Evolutionary conservation across 306 rosid genomes (phyloP).

Genomic region (Lotus japonicus): DNA sequence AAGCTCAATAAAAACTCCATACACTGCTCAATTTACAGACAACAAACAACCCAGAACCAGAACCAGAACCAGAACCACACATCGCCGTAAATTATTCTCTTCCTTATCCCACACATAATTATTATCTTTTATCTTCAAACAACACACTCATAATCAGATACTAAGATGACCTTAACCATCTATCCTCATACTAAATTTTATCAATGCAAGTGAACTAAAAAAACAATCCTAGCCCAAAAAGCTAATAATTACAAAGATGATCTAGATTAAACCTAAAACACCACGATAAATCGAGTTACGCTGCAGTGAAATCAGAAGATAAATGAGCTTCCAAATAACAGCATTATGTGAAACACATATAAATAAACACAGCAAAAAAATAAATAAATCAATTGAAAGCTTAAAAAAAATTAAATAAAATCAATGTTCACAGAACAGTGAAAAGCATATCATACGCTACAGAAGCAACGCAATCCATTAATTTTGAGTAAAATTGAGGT

Average conservation of each 20-base stretch:
- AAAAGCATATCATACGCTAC: neutral
- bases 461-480: neutral
- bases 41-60: neutral
- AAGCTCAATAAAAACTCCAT: neutral
- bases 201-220: neutral
- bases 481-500: slow-evolving; percentile 7
- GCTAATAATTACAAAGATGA: neutral
- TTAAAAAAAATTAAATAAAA: neutral
- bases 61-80: neutral
- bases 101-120: neutral
- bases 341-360: neutral
- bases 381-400: neutral
- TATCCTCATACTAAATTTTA: neutral
- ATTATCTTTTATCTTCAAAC: neutral
- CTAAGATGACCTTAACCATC: neutral
- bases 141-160: neutral
- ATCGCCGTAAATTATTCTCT: neutral
- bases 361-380: neutral
- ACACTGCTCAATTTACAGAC: neutral
- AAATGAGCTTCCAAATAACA: neutral
- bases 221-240: neutral
- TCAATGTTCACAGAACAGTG: neutral
- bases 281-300: too few species aligned
- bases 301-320: neutral
- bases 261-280: too few species aligned